phyloP scores from a whole-genome alignment of 2,329 filamentous ascomycete species.

The Arthroderma sp. region DNA sequence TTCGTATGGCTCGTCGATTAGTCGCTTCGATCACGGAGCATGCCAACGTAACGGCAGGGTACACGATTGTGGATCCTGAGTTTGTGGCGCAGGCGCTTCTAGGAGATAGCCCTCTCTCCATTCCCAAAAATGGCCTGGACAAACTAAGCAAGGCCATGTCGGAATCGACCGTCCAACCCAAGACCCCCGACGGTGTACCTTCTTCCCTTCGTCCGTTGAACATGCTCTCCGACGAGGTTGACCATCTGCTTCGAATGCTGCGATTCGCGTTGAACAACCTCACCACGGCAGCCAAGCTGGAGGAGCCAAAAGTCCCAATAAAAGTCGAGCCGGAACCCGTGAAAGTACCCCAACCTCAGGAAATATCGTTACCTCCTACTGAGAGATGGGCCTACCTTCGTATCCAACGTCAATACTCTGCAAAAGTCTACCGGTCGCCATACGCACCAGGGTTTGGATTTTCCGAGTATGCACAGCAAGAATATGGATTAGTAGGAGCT shows the following conservation, averaged over 20 bases:
- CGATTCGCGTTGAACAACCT: slow-evolving; percentile 30
- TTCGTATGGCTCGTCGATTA: slow-evolving; percentile 24
- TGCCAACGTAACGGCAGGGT: slow-evolving; percentile 32
- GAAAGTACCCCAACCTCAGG: slow-evolving; percentile 9
- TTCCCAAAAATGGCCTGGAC: slow-evolving; percentile 29
- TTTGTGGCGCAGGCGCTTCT: slow-evolving; percentile 31
- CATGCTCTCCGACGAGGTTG: slow-evolving; percentile 32
- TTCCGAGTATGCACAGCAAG: slow-evolving; percentile 28
- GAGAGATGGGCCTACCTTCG: slow-evolving; percentile 29
- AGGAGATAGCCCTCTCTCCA: slow-evolving; percentile 28
- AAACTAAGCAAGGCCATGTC: slow-evolving; percentile 32
- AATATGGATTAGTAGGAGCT: slow-evolving; percentile 24
- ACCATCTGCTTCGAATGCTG: slow-evolving; percentile 30
- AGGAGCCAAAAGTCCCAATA: slow-evolving; percentile 27
- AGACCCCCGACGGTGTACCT: slow-evolving; percentile 26
- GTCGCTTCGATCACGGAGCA: slow-evolving; percentile 33
- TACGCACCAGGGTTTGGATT: slow-evolving; percentile 32
- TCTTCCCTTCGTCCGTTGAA: slow-evolving; percentile 26
- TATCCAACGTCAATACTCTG: slow-evolving; percentile 24
- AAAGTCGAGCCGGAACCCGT: slow-evolving; percentile 21
- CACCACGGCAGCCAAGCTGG: slow-evolving; percentile 19
- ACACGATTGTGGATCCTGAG: slow-evolving; percentile 31
- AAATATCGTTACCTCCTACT: slow-evolving; percentile 10
- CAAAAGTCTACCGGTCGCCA: slow-evolving; percentile 30
- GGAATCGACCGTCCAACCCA: slow-evolving; percentile 29